Evolutionary conservation across 2,329 filamentous ascomycete species (phyloP), one percentile per base, ranked within the genome.

Genomic region (Alternaria panax): DNA sequence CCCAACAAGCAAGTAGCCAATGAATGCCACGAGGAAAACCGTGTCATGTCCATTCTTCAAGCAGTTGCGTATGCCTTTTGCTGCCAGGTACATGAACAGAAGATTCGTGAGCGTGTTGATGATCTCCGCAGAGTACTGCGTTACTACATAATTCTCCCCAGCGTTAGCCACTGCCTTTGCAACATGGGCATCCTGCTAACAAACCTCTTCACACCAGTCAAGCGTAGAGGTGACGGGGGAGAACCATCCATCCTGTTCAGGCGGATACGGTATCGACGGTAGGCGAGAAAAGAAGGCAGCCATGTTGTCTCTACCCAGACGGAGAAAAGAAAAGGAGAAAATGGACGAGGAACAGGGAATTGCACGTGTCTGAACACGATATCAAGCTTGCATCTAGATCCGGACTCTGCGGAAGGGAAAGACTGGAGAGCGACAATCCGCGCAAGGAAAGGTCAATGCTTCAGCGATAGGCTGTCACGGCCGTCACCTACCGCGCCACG

Each of bases 21-120:
- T 71, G 67, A 88, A 90, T 30, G 85, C 79, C 58, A 96, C 80
- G 50, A 90, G 74, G 78, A 96, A 96, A 59, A 96, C 89, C 14
- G 78, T 80, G 55, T 92, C 90, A 78, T 97, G 92, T 16, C 84
- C 83, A 78, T 96, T 84, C 64, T 83, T 84, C 38, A 90, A 73
- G 76, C 92, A 96, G 76, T 88, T 92, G 54, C 83, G 80, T 62
- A 95, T 87, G 24, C 93, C 93, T 73, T 89, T 90, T 66, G 87
- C 79, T 7, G 92, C 92, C 20, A 96, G 85, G 76, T 85, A 91
- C 68, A 96, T 83, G 78, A 97, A 97, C 24, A 95, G 81, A 3
- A 91, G 76, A 76, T 97, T 97, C 32, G 92, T 97, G 30, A 93
- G 71, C 4, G 92, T 91, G 74, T 90, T 94, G 73, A 92, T 86